phyloP scores from a whole-genome alignment of 2,329 filamentous ascomycete species.

The Fusarium hainanense region DNA sequence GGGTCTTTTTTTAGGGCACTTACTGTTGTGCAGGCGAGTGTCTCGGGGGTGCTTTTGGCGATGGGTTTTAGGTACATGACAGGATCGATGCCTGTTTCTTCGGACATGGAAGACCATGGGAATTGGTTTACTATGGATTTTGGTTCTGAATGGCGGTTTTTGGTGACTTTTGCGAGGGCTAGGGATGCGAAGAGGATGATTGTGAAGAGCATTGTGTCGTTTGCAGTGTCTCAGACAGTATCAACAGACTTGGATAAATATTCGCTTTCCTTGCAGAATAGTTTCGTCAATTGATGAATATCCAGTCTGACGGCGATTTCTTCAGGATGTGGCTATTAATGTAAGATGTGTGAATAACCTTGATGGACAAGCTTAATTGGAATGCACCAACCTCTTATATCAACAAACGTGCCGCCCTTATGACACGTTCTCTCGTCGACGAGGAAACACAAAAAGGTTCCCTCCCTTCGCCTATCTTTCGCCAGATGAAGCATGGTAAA shows the following conservation, averaged over 20 bases:
- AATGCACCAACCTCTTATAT: constrained; percentile 8
- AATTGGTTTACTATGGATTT: constrained; percentile 12
- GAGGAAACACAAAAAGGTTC: not conserved
- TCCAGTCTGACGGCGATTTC: too few species aligned
- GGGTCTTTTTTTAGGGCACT: not conserved
- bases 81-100: constrained; percentile 33
- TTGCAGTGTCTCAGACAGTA: not conserved
- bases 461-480: constrained; percentile 13
- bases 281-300: not conserved
- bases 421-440: not conserved
- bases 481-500: constrained; percentile 30
- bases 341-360: not conserved
- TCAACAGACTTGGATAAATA: not conserved
- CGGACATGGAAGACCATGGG: constrained; percentile 19
- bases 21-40: constrained; percentile 32
- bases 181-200: constrained; percentile 7
- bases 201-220: constrained; percentile 14
- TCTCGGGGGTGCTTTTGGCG: constrained; percentile 14
- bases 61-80: constrained; percentile 9
- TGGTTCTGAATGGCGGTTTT: not conserved
- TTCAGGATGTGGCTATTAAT: not conserved
- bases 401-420: not conserved
- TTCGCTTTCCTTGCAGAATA: too few species aligned
- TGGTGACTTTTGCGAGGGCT: not conserved
- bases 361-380: not conserved